Evolutionary conservation across 1,284 basidiomycete genomes (phyloP), one percentile per base, ranked within the genome.

Genomic region (Amylostereum chailletii): DNA sequence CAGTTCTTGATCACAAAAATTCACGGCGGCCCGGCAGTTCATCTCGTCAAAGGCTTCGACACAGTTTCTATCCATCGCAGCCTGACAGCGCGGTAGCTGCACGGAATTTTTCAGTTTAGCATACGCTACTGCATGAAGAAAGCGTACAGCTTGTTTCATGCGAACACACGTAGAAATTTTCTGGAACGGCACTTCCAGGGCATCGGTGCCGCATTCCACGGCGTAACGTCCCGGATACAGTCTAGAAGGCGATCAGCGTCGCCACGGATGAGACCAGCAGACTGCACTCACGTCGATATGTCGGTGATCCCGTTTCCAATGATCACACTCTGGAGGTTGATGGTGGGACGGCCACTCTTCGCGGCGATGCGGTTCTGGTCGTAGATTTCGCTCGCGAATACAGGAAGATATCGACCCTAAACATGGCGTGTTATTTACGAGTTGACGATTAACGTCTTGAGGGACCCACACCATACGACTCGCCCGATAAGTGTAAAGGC

Each of bases 331-430:
- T 81, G 71, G 31, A 93, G 68, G 60, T 90, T 90, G 60, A 92
- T 72, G 1, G 76, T 73, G 33, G 72, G 64, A 39, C 76, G 72
- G n/a, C 81, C 83, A 37, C 76, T 71, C 7, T 65, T 65, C 38
- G 69, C 64, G 2, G 81, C 75, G 19, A 76, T 58, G 48, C 71
- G 63, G 63, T 92, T 91, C 52, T 84, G 77, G 63, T 91, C 88
- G 42, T 81, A 75, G 36, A 93, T 83, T 53, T 89, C 82, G 45
- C 81, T 79, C 0, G 88, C 89, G 53, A 92, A 92, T 4, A 90
- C 75, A 1, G 88, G 90, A 2, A 91, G 70, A 64, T 91, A 91
- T 38, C 85, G 79, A 1, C 90, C 87, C 77, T 83, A 42, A 19
- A 34, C 31, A 41, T 34, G 45, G 66, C 58, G 3, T 70, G 69